Evolutionary conservation across 345 rosid genomes (phyloP).

Genomic region (Ceriops zippeliana): DNA sequence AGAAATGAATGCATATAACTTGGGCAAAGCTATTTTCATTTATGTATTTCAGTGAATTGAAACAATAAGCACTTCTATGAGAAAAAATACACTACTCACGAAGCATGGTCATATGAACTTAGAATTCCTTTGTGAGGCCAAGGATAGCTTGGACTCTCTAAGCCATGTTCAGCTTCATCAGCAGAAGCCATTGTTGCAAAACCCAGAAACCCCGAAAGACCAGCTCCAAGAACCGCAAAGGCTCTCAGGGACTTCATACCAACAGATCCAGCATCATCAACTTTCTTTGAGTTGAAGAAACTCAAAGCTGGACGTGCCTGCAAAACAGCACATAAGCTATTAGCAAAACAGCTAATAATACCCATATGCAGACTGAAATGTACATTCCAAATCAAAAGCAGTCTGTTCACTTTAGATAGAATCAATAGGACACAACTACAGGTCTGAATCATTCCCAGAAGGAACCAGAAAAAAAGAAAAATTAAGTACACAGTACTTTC

Average conservation of each 20-base stretch:
- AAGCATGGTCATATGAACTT: slow-evolving; percentile 97
- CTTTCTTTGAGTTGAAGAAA: slow-evolving; percentile 61
- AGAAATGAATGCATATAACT: not conserved
- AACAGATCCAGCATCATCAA: slow-evolving; percentile 52
- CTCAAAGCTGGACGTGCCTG: slow-evolving; percentile 62
- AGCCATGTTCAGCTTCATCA: slow-evolving; percentile 98
- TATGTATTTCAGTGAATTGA: not conserved
- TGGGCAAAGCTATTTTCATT: not conserved
- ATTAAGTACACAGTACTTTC: not conserved
- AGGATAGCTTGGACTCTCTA: slow-evolving; percentile 80
- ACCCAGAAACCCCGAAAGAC: slow-evolving; percentile 76
- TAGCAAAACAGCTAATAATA: not conserved
- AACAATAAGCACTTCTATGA: not conserved
- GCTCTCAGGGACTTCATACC: slow-evolving; percentile 54
- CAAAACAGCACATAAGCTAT: slow-evolving; percentile 21
- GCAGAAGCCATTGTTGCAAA: slow-evolving; percentile 79
- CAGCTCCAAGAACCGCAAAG: slow-evolving; percentile 79
- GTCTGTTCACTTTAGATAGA: not conserved
- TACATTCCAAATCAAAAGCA: not conserved
- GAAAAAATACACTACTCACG: slow-evolving; percentile 53
- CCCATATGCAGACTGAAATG: not conserved
- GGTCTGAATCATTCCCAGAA: not conserved
- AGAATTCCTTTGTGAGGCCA: slow-evolving; percentile 99
- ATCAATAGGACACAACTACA: not conserved
- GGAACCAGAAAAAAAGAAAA: not conserved